Evolutionary conservation across 2,329 filamentous ascomycete genomes (phyloP), one percentile per base, ranked within the genome.

Genomic region (Trichophyton benhamiae): DNA sequence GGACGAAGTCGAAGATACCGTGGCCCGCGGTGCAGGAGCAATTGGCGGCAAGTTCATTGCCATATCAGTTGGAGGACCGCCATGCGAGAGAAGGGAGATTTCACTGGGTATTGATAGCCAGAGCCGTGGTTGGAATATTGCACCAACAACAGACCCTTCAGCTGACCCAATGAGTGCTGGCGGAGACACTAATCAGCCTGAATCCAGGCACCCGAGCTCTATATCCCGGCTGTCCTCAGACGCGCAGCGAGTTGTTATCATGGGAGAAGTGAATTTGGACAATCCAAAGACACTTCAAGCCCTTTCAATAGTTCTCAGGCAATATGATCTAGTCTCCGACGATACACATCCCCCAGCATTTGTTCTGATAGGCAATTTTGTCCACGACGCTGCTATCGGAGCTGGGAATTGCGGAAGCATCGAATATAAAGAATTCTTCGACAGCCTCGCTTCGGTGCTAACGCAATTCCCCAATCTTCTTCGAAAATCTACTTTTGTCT

Each of bases 381-480:
- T 80, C 60, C 80, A 78, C 53, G 77, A 79, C 66, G 79, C 83
- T 22, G 77, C 78, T 59, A 79, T 86, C 69, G 86, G 82, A 49
- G 86, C 87, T 25, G 89, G 89, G 42, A 91, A 88, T 73, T 53
- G 91, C 22, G 89, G 89, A 42, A 92, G 89, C 73, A 91, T 97
- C 67, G 91, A 95, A 75, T 97, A 96, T 77, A 97, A 97, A 77
- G 94, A 97, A 75, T 87, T 88, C 71, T 96, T 97, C 72, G 91
- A 99, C 75, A 84, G 86, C 7, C 82, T 99, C 11, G 92, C 94
- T 2, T 85, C 86, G 1, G 82, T 89, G 0, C 80, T 99, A 4
- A 81, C 88, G 6, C 91, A 97, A 66, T 97, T 90, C 69, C 89
- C 90, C 2, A 80, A 82, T 0, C 81, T 99, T 13, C 81, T 97